Percentiles rank a stretch among this genome's conserved stretches.
These are phyloP conservation scores for Sugiyamaella castrensis DNA, from an alignment of 1,139 yeast species.

Conservation along the genomic window DNA sequence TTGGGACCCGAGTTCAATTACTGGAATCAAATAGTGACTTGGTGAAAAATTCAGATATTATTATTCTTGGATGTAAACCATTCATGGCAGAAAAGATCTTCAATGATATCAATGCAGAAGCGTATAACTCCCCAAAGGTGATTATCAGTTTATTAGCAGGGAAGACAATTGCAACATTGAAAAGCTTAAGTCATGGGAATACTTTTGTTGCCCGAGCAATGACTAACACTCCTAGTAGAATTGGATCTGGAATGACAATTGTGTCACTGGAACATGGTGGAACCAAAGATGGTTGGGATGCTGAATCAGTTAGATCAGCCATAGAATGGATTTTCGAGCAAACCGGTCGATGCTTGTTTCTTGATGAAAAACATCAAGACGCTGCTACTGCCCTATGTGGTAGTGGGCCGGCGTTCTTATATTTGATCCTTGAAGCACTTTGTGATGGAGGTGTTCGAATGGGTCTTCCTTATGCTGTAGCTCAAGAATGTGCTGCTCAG, in stretches of 20 bases:
- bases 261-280: slow-evolving; percentile 44
- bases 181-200: slow-evolving; percentile 45
- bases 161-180: slow-evolving; percentile 72
- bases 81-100: slow-evolving; percentile 64
- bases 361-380: slow-evolving; percentile 81
- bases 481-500: slow-evolving; percentile 88
- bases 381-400: slow-evolving; percentile 96
- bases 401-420: slow-evolving; percentile 93
- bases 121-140: slow-evolving; percentile 54
- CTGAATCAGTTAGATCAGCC: slow-evolving; percentile 51
- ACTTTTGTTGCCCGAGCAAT: slow-evolving; percentile 76
- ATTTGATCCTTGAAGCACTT: slow-evolving; percentile 85
- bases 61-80: slow-evolving; percentile 86
- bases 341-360: slow-evolving; percentile 46
- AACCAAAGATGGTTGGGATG: slow-evolving; percentile 31
- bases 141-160: slow-evolving; percentile 89
- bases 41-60: slow-evolving; percentile 60
- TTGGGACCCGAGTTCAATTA: slow-evolving; percentile 51
- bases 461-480: slow-evolving; percentile 88
- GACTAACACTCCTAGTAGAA: slow-evolving; percentile 95
- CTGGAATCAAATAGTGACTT: slow-evolving; percentile 57
- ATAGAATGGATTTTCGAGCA: slow-evolving; percentile 59
- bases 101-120: slow-evolving; percentile 36
- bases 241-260: slow-evolving; percentile 91
- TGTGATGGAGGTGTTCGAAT: slow-evolving; percentile 92